Percentiles rank a stretch among this genome's conserved stretches.
Conservation (phyloP, 495 filamentous ascomycete species). For the Ramalina intermedia region DNA sequence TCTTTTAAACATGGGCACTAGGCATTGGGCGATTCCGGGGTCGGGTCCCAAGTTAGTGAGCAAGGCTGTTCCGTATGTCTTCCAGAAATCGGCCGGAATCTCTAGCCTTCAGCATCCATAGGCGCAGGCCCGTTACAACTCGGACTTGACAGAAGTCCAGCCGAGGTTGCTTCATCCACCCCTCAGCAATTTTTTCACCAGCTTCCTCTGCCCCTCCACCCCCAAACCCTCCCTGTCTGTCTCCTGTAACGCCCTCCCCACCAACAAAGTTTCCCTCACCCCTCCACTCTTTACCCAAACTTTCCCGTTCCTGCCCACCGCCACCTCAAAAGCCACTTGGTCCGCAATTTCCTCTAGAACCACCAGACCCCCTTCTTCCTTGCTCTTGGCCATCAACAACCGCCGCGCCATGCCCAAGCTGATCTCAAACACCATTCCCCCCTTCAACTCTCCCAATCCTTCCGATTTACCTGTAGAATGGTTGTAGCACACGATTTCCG, state of each 20-base stretch:
- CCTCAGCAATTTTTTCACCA: conserved; percentile 55
- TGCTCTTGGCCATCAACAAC: conserved; percentile 48
- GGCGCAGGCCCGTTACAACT: neutral
- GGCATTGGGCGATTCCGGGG: neutral
- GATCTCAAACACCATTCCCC: conserved; percentile 77
- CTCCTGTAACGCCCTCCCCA: conserved; percentile 67
- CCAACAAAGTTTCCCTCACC: conserved; percentile 50
- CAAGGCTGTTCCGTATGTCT: neutral
- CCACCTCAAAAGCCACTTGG: conserved; percentile 77
- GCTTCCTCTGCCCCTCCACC: conserved; percentile 61
- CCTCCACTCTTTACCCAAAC: conserved; percentile 75
- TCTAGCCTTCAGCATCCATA: neutral
- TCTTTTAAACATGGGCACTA: neutral
- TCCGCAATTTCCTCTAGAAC: conserved; percentile 73
- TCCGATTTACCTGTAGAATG: conserved; percentile 77
- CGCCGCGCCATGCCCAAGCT: conserved; percentile 68
- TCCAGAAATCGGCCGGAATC: neutral
- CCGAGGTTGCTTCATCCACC: conserved; percentile 1
- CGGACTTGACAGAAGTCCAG: neutral
- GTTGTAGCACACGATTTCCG: conserved; percentile 80
- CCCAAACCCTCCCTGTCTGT: conserved; percentile 55
- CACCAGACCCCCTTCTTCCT: conserved; percentile 48
- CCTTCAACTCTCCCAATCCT: conserved; percentile 70
- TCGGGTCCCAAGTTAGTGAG: neutral
- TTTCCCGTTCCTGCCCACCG: conserved; percentile 85